Evolutionary conservation across 1,139 yeast genomes (phyloP).

Genomic region (Zygoascus hellenicus): DNA sequence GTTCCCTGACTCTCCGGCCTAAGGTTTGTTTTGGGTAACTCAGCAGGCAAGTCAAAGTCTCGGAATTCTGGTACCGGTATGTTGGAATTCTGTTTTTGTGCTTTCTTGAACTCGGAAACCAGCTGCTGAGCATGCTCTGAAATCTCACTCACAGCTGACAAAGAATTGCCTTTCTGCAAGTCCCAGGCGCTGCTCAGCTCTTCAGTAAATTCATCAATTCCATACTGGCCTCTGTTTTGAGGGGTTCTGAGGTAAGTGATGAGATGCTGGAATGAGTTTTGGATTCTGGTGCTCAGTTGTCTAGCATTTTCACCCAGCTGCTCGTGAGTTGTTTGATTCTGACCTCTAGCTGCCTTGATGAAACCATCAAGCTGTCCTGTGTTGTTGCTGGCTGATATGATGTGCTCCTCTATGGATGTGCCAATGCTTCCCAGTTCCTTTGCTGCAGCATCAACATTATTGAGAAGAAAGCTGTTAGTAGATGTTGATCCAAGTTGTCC

Average conservation of each 20-base stretch:
- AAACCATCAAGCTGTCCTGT: conserved; percentile 8
- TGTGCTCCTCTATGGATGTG: conserved; percentile 2
- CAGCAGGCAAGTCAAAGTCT: too few relatives aligned
- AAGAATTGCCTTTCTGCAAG: conserved; percentile 11
- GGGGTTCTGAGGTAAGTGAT: conserved; percentile 8
- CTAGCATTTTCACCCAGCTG: conserved; percentile 5
- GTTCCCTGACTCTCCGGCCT: too few relatives aligned
- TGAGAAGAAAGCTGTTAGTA: not conserved
- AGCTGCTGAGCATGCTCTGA: too few relatives aligned
- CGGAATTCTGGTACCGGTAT: too few relatives aligned
- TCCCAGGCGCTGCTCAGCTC: conserved; percentile 6
- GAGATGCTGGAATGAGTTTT: conserved; percentile 12
- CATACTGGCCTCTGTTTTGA: not conserved
- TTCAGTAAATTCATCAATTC: not conserved
- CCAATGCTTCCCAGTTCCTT: conserved; percentile 6
- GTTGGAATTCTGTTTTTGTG: too few relatives aligned
- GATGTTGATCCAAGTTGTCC: not conserved
- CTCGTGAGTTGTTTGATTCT: conserved; percentile 8
- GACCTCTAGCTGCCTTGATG: conserved; percentile 7
- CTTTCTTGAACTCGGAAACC: too few relatives aligned
- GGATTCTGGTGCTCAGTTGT: conserved; percentile 11
- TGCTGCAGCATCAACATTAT: conserved; percentile 1
- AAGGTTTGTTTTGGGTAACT: too few relatives aligned
- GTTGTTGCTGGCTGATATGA: conserved; percentile 6
- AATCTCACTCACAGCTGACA: not conserved